phyloP scores from a whole-genome alignment of 108 stramenopile genomes.

The Ochromonas danica region DNA sequence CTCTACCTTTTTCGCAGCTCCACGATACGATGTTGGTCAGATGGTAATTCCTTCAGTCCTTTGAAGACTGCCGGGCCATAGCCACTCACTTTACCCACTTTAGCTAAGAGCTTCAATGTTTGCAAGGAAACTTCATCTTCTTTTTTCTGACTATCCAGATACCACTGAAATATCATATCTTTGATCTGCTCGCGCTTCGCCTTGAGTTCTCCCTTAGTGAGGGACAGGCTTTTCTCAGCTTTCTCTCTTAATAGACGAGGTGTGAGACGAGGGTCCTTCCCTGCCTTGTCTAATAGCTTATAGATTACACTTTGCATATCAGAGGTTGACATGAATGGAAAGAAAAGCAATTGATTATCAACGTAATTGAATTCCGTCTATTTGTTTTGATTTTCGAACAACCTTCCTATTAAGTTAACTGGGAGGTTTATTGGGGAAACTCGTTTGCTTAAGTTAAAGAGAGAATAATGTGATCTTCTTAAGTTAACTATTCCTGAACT shows the following conservation, averaged over 20 bases:
- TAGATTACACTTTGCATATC: not conserved
- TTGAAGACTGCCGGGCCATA: not conserved
- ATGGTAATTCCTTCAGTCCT: not conserved
- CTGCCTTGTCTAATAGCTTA: slow-evolving; percentile 6
- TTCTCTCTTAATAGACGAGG: not conserved
- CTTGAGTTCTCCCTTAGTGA: not conserved
- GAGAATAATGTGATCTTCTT: no score
- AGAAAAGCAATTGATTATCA: no score
- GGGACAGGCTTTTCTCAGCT: not conserved
- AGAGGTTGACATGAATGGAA: no score
- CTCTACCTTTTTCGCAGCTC: not conserved
- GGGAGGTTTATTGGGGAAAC: no score
- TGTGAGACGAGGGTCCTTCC: not conserved
- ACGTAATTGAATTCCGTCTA: no score
- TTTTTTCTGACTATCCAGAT: not conserved
- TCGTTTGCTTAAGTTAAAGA: no score
- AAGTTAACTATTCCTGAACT: no score
- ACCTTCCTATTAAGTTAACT: no score
- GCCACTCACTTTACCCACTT: not conserved
- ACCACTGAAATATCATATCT: not conserved
- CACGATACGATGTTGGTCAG: not conserved
- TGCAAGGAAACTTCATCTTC: not conserved
- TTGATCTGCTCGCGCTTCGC: not conserved
- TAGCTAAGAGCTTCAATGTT: not conserved
- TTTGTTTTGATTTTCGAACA: no score